Percentiles rank a stretch among this genome's conserved stretches.
Conservation (phyloP, 306 rosid species). For the Amphicarpaea edgeworthii region DNA sequence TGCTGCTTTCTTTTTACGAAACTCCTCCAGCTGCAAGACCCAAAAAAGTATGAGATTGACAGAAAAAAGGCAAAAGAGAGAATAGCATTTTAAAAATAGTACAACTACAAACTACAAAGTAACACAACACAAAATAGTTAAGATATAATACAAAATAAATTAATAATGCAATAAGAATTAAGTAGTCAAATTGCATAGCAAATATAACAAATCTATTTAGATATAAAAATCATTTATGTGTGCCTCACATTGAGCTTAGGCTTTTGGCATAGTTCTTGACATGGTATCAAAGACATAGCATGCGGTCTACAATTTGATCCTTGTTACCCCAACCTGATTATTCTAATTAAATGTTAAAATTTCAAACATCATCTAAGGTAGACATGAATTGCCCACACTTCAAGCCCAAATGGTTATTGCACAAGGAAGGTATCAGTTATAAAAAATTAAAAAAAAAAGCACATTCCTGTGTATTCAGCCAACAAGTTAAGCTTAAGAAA, state of each 20-base stretch:
- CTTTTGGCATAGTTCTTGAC: background rate
- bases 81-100: background rate
- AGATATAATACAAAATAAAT: background rate
- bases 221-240: background rate
- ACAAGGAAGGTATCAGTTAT: background rate
- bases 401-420: background rate
- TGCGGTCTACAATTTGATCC: background rate
- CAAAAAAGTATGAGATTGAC: slow-evolving; percentile 31
- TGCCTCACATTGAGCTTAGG: background rate
- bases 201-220: background rate
- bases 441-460: background rate
- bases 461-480: background rate
- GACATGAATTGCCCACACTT: background rate
- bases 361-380: background rate
- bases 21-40: slow-evolving; percentile 86
- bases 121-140: background rate
- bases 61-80: background rate
- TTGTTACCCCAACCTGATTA: background rate
- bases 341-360: slow-evolving; percentile 8
- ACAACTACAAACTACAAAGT: background rate
- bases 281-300: slow-evolving; percentile 14
- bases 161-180: slow-evolving; percentile 17
- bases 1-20: slow-evolving; percentile 92
- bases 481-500: background rate
- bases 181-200: background rate